Evolutionary conservation across 2,329 filamentous ascomycete species (phyloP).

Genomic region (Whalleya microplaca): DNA sequence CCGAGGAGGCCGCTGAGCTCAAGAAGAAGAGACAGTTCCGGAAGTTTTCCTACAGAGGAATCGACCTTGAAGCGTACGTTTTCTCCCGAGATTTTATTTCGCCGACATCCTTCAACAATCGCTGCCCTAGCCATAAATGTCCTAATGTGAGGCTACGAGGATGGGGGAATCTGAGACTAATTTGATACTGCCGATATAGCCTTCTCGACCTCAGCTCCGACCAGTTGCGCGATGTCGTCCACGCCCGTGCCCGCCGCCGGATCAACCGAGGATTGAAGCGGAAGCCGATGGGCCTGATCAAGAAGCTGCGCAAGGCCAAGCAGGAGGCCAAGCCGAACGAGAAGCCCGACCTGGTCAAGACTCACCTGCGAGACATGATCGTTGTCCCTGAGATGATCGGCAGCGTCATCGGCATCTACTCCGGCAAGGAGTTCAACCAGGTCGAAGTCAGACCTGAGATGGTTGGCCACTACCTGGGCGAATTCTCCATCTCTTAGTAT

Average conservation of each 20-base stretch:
- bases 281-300: slow-evolving; percentile 99
- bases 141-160: slow-evolving; percentile 1
- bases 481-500: slow-evolving; percentile 99
- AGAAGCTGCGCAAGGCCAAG: slow-evolving; percentile 99
- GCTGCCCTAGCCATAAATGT: neutral
- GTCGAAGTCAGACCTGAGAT: slow-evolving; percentile 99
- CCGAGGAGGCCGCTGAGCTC: slow-evolving; percentile 97
- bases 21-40: slow-evolving; percentile 99
- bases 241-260: slow-evolving; percentile 96
- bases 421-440: slow-evolving; percentile 99
- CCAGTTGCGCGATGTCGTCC: slow-evolving; percentile 98
- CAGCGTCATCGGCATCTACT: slow-evolving; percentile 98
- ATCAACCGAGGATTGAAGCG: slow-evolving; percentile 99
- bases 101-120: neutral
- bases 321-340: slow-evolving; percentile 99
- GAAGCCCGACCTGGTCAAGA: slow-evolving; percentile 99
- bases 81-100: neutral
- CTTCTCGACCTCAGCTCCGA: slow-evolving; percentile 98
- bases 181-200: slow-evolving; percentile 54
- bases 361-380: slow-evolving; percentile 99
- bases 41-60: slow-evolving; percentile 99
- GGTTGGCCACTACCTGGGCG: slow-evolving; percentile 98
- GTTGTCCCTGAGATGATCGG: slow-evolving; percentile 99
- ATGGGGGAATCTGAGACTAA: slow-evolving; percentile 19
- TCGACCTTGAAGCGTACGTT: slow-evolving; percentile 97